Conservation (phyloP, 2,329 filamentous ascomycete genomes). For the Fusarium tricinctum region DNA sequence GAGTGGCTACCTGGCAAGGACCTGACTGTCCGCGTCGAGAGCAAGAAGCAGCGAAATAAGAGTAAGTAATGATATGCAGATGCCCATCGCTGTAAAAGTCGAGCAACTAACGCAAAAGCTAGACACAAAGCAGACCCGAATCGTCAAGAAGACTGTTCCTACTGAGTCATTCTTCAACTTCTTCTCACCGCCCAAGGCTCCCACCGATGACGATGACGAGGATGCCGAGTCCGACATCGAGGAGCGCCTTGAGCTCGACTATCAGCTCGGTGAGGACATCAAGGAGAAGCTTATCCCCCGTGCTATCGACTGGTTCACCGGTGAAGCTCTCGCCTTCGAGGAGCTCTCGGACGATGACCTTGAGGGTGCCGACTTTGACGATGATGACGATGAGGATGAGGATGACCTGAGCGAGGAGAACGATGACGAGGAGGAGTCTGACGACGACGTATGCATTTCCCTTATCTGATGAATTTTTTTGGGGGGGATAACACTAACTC, state of each 20-base stretch:
- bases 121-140: conserved; percentile 99
- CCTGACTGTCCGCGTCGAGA: conserved; percentile 93
- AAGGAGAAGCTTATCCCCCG: conserved; percentile 99
- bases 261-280: conserved; percentile 98
- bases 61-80: conserved; percentile 69
- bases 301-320: conserved; percentile 99
- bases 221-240: conserved; percentile 92
- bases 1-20: conserved; percentile 96
- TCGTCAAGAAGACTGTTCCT: conserved; percentile 98
- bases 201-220: conserved; percentile 76
- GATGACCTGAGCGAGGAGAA: conserved; percentile 87
- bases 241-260: conserved; percentile 97
- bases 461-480: neutral
- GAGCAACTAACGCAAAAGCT: conserved; percentile 34
- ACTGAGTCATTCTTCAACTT: conserved; percentile 99
- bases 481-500: conserved; percentile 24
- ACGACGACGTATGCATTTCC: conserved; percentile 75
- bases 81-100: neutral
- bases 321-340: conserved; percentile 96
- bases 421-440: conserved; percentile 84
- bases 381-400: conserved; percentile 94
- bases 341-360: conserved; percentile 88
- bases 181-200: conserved; percentile 94
- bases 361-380: conserved; percentile 85
- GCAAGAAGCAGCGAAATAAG: conserved; percentile 99